Conservation (phyloP, 176 grass and related monocot species). For the Oryza meyeriana region DNA sequence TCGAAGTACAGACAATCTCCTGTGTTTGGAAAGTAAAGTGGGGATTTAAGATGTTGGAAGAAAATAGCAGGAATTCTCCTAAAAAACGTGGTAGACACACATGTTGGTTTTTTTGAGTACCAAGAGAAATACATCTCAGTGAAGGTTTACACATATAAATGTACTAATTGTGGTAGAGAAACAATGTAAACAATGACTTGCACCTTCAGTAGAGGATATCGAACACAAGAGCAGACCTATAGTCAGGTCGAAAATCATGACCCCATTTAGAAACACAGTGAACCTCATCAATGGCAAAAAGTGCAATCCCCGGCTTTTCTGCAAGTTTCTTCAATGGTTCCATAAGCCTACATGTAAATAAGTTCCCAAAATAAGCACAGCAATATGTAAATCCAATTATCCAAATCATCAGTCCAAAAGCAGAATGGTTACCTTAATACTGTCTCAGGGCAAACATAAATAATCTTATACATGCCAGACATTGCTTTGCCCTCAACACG, state of each 20-base stretch:
- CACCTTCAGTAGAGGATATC: conserved; percentile 45
- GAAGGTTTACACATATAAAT: background rate
- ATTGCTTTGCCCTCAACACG: conserved; percentile 81
- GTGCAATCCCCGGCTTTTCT: conserved; percentile 83
- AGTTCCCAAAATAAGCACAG: conserved; percentile 11
- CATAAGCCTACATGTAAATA: conserved; percentile 63
- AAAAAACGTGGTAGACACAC: background rate
- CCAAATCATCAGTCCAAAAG: conserved; percentile 23
- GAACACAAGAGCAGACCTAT: conserved; percentile 69
- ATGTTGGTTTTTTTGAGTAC: background rate
- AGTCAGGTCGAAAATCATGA: conserved; percentile 94
- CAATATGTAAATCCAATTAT: conserved; percentile 9
- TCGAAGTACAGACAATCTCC: conserved; percentile 66
- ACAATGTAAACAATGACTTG: conserved; percentile 23
- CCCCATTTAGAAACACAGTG: conserved; percentile 99
- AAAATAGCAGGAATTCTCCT: background rate
- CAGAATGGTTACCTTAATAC: conserved; percentile 60
- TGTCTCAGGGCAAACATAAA: conserved; percentile 98
- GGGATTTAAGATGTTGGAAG: background rate
- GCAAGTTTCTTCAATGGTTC: conserved; percentile 89
- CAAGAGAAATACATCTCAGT: background rate
- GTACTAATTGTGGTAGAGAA: conserved; percentile 14
- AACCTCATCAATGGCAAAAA: conserved; percentile 94
- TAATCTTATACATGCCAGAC: conserved; percentile 87
- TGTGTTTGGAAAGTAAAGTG: conserved; percentile 19